Conservation (phyloP, 768 basidiomycete genomes). For the Mycena pura region DNA sequence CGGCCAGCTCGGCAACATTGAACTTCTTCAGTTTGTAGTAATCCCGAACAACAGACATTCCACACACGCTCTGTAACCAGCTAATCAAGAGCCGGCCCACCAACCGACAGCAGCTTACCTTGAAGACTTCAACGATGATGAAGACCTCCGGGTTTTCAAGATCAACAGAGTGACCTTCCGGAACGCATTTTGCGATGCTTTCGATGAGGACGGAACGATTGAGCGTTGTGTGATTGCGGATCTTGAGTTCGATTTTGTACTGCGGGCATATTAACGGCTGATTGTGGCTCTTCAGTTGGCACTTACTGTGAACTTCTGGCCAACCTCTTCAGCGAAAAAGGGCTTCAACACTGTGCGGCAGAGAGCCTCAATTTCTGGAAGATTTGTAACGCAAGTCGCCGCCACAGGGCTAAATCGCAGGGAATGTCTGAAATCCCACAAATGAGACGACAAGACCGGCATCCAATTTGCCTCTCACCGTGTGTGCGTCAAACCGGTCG, state of each 20-base stretch:
- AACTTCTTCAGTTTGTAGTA: conserved; percentile 79
- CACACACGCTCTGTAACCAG: conserved; percentile 69
- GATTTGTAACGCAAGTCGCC: conserved; percentile 69
- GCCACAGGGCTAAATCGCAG: conserved; percentile 78
- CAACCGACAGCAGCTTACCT: conserved; percentile 51
- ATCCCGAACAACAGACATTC: conserved; percentile 74
- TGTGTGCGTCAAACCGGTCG: conserved; percentile 69
- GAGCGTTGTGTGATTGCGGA: conserved; percentile 80
- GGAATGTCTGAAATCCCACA: conserved; percentile 53
- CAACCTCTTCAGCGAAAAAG: conserved; percentile 56
- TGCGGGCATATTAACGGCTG: conserved; percentile 33
- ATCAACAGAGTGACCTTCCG: conserved; percentile 70
- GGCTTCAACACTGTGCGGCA: conserved; percentile 60
- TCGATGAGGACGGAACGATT: conserved; percentile 66
- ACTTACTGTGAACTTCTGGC: conserved; percentile 54
- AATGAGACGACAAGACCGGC: conserved; percentile 1
- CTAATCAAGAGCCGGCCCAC: background rate
- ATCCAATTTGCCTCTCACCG: conserved; percentile 46
- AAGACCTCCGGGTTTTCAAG: conserved; percentile 74
- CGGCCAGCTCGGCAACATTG: conserved; percentile 79
- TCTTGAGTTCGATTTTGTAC: conserved; percentile 84
- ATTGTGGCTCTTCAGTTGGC: background rate
- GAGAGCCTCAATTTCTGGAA: conserved; percentile 70
- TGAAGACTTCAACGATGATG: conserved; percentile 83
- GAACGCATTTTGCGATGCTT: conserved; percentile 73